Base-by-base conservation (phyloP, 305 asterid genomes). In the Fraxinus baroniana region DNA sequence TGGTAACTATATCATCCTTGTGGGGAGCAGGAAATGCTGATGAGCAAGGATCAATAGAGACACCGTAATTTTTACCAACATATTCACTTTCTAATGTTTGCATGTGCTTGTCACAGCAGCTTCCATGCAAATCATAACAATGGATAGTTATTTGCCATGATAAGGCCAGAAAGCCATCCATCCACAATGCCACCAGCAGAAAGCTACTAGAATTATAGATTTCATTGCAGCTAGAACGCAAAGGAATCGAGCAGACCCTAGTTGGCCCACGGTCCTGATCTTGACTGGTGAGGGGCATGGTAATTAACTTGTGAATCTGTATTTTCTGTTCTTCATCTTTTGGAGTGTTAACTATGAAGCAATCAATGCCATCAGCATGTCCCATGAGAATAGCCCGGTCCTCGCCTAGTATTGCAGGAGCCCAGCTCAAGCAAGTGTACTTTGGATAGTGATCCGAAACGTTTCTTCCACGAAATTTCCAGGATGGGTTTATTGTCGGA, bases 371-470 rank as follows among this genome's bases (percentile, higher is more conserved):
- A 36, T 87, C 89, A 77, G 90, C 88, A 86, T 93, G 97, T 71
- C 99, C 99, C 88, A 91, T 79, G 83, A 93, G 85, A 87, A 96
- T 91, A 87, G 92, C 80, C 36, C 62, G 89, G 79, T 85, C 90
- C 77, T 89, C 90, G 78, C 87, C 88, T 44, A 91, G 85, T 75
- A 91, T 81, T 70, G 87, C 83, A 74, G 98, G 97, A 28, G 92
- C 93, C 99, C 99, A 96, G 75, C 89, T 91, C 92, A 96, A 88
- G 92, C 98, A 90, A 49, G 89, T 90, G 90, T 92, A 94, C 77
- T 86, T 88, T 70, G 90, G 90, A 84, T 84, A 81, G 83, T 87
- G 87, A 79, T 86, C 88, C 15, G 88, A 82, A 76, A 82, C 78
- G 73, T 41, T 80, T 84, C 84, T 88, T 80, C 94, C 94, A 80